Evolutionary conservation across 73 alveolate species (phyloP).

Genomic region (Symbiodinium pilosum): DNA sequence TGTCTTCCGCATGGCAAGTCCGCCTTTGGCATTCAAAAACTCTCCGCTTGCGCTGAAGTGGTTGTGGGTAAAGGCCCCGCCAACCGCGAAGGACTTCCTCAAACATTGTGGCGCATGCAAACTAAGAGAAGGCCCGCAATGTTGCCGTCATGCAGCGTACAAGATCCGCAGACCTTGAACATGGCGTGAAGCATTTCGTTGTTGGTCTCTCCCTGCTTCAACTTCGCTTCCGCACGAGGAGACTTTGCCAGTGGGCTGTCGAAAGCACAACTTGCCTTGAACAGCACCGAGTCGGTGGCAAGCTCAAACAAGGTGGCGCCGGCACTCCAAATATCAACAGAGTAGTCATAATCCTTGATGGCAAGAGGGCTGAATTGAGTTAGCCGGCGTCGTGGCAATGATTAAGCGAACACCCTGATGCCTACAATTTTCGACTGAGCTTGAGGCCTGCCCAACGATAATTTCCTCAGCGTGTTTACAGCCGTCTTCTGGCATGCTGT

Average conservation of each 20-base stretch:
- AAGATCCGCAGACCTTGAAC: conserved; percentile 93
- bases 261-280: conserved; percentile 65
- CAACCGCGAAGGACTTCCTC: conserved; percentile 30
- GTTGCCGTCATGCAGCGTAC: conserved; percentile 32
- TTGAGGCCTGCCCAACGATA: neutral
- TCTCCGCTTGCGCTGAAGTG: conserved; percentile 88
- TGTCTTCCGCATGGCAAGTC: neutral
- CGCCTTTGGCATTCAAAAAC: conserved; percentile 81
- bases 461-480: neutral
- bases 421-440: neutral
- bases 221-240: too few species aligned
- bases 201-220: conserved; percentile 96
- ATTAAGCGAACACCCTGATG: too few species aligned
- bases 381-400: too few species aligned
- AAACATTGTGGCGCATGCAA: neutral
- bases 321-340: conserved; percentile 97
- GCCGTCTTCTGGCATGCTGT: neutral
- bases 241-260: too few species aligned
- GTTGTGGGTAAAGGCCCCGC: conserved; percentile 25
- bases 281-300: conserved; percentile 96
- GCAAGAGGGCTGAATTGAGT: too few species aligned
- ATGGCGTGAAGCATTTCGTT: conserved; percentile 96
- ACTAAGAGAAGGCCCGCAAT: neutral
- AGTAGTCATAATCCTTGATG: conserved; percentile 73
- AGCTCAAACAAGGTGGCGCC: conserved; percentile 97